Evolutionary conservation across 345 rosid genomes (phyloP).

Genomic region (Iberis pinnata): DNA sequence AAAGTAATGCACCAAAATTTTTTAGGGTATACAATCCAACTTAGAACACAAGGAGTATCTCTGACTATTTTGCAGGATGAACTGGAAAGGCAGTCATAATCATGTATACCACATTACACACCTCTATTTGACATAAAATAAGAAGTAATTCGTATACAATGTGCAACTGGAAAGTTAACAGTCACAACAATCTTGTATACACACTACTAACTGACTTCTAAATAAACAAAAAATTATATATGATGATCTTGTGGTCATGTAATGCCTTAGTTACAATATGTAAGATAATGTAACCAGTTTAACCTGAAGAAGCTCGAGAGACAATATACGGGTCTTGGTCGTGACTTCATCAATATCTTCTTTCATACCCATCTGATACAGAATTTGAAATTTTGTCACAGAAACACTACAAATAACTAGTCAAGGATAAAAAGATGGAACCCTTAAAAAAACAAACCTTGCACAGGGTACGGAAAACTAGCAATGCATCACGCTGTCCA

Average conservation of each 20-base stretch:
- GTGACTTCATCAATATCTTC: slow-evolving; percentile 96
- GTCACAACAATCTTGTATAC: slow-evolving; percentile 6
- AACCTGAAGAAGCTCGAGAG: slow-evolving; percentile 99
- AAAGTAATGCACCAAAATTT: slow-evolving; percentile 6
- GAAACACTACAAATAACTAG: slow-evolving; percentile 24
- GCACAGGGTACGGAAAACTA: slow-evolving; percentile 95
- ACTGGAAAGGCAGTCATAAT: not conserved
- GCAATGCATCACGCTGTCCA: slow-evolving; percentile 88
- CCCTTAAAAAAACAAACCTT: slow-evolving; percentile 52
- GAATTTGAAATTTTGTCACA: slow-evolving; percentile 16
- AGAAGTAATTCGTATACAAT: too few relatives aligned
- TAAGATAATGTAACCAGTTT: slow-evolving; percentile 17
- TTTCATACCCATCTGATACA: slow-evolving; percentile 93
- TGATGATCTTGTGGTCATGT: not conserved
- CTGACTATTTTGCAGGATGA: not conserved
- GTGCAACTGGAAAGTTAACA: not conserved
- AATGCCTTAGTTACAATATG: slow-evolving; percentile 11
- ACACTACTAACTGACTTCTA: not conserved
- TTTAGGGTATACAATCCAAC: slow-evolving; percentile 15
- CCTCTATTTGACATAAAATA: not conserved
- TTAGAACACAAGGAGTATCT: not conserved
- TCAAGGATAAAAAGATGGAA: slow-evolving; percentile 15
- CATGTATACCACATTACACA: not conserved
- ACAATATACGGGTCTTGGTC: slow-evolving; percentile 76
- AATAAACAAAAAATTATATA: not conserved